Evolutionary conservation across 1,139 yeast species (phyloP).

Genomic region (Protomyces inundatus): DNA sequence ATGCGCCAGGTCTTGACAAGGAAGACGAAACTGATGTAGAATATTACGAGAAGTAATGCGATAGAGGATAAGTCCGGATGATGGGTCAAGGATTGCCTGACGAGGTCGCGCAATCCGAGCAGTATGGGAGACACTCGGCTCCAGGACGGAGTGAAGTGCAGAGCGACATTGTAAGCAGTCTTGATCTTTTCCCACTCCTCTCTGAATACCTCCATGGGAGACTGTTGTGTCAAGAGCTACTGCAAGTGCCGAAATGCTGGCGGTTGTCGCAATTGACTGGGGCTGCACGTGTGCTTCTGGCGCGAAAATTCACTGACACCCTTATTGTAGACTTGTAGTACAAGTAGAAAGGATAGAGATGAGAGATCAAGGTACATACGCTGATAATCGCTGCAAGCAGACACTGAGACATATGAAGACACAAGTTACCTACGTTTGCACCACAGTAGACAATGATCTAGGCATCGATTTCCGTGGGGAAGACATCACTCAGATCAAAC

Average conservation of each 20-base stretch:
- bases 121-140: background rate
- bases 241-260: too few relatives aligned
- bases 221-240: too few relatives aligned
- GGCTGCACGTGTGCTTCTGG: too few relatives aligned
- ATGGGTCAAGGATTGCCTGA: background rate
- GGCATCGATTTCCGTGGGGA: constrained; percentile 37
- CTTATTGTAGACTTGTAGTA: too few relatives aligned
- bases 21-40: constrained; percentile 18
- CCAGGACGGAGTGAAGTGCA: background rate
- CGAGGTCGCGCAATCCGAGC: background rate
- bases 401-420: too few relatives aligned
- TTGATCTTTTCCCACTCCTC: background rate
- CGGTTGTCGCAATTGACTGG: too few relatives aligned
- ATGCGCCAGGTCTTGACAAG: constrained; percentile 10
- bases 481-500: constrained; percentile 78
- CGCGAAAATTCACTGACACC: too few relatives aligned
- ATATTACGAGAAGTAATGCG: constrained; percentile 9
- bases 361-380: too few relatives aligned
- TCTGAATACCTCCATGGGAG: background rate
- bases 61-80: constrained; percentile 17
- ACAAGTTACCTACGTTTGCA: too few relatives aligned
- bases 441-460: background rate
- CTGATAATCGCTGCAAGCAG: too few relatives aligned
- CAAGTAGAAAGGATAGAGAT: too few relatives aligned
- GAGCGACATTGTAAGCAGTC: background rate